Base-by-base conservation (phyloP, 1,139 yeast genomes). In the Entelexis paramagnoliae region DNA sequence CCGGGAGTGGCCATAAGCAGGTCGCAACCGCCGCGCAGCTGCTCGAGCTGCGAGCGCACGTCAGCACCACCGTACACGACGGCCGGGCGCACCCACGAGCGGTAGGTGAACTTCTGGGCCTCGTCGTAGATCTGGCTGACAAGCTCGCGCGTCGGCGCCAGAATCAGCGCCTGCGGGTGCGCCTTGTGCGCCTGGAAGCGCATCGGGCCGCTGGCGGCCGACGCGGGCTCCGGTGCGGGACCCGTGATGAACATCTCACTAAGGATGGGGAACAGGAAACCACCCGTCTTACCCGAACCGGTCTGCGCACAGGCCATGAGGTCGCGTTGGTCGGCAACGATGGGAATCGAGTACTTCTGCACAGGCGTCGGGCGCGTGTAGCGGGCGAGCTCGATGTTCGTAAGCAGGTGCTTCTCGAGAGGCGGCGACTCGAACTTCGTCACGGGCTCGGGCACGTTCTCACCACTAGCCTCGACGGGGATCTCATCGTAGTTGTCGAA, bases 281-380 rank as follows among this genome's bases (percentile, higher is more conserved):
- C 99, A 77, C 98, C 97, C 68, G 99, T 91, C 76, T 91, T 91
- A 79, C 99, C 99, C 54, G 97, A 89, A 85, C 75, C 97, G 63
- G 98, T 91, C 76, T 91, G 98, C 59, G 98, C 98, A 81, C 98
- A 91, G 45, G 98, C 98, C 98, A 91, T 91, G 73, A 91, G 81
- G 72, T 91, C 99, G 75, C 98, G 83, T 64, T 95, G 95, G 51
- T 76, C 81, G 56, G 95, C 88, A 61, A 93, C 95, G 64, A 93
- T 91, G 60, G 99, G 98, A 61, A 91, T 87, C 48, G 98, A 91
- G 76, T 91, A 91, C 73, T 91, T 91, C 71, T 91, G 99, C 54
- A 91, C 99, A 50, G 99, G 99, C 41, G 99, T 91, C 65, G 98
- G 98, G 72, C 78, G 87, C 59, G 84, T 80, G 76, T 91, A 93